Base-by-base conservation (phyloP, 108 stramenopile species). In the Seminavis robusta region DNA sequence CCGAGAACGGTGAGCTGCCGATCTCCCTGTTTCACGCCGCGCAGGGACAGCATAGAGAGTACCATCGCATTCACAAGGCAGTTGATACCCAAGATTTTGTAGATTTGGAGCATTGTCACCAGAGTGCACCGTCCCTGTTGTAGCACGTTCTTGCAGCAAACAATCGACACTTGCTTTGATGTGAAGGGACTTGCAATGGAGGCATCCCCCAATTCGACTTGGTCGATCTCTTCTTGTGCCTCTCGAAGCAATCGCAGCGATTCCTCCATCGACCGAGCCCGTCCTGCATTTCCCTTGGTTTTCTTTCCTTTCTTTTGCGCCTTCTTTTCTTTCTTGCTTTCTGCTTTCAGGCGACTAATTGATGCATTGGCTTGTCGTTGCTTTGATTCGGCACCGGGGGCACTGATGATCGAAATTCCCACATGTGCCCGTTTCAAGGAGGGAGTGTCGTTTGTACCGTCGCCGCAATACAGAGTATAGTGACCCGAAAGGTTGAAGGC, bases 181-280 rank as follows among this genome's bases (percentile, higher is more conserved):
- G 98, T 98, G 65, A 99, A 99, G 0, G 98, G 98, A 13, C 97
- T 93, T 17, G 97, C 98, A 17, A 98, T 88, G 9, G 92, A 94
- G 11, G 98, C 98, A 76, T 99, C 97, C 7, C 98, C 97, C 36
- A 99, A 78, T 34, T 84, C 77, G 1, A 92, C 72, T 29, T 54
- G 38, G 31, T 82, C 58, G 15, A 94, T 56, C 27, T 83, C 86
- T 19, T 88, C 76, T 47, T 93, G 85, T n/a, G 90, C 90, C 36
- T 93, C 86, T 27, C 65, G 75, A 3, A 93, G 55, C 28, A 76
- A 70, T 52, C 69, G 59, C 0, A 86, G 61, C 6, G 80, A 81
- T 9, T 68, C 56, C 58, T 84, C 69, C 21, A 17, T 16, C 4
- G 19, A 28, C 19, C 28, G 15, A 8, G 33, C 48, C 36, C 13